phyloP scores from a whole-genome alignment of 306 rosid species.

The Quercus mongolica region DNA sequence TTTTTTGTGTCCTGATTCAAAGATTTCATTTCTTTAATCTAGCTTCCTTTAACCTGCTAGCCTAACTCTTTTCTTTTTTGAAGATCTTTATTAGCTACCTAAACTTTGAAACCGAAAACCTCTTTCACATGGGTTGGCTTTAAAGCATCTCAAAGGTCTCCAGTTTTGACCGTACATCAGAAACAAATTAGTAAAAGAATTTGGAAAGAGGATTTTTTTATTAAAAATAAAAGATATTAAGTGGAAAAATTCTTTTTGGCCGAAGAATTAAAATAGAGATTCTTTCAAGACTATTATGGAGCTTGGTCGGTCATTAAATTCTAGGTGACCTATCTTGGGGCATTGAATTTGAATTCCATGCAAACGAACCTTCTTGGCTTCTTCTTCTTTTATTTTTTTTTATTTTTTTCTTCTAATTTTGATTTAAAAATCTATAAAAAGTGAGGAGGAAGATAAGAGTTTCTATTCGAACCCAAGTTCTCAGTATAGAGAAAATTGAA shows the following conservation, averaged over 20 bases:
- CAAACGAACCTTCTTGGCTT: too few species aligned
- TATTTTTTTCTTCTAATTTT: too few species aligned
- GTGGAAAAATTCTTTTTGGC: too few species aligned
- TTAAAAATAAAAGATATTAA: not conserved
- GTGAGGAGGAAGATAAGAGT: too few species aligned
- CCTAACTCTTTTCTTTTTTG: conserved; percentile 51
- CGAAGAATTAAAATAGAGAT: too few species aligned
- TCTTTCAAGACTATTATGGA: not conserved
- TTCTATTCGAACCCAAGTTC: too few species aligned
- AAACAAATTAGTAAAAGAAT: conserved; percentile 6
- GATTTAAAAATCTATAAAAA: too few species aligned
- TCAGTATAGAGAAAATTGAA: too few species aligned
- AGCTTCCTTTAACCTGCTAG: conserved; percentile 12
- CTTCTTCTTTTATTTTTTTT: too few species aligned
- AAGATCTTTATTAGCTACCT: conserved; percentile 24
- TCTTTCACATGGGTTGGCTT: conserved; percentile 30
- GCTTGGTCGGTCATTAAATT: not conserved
- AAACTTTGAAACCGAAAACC: conserved; percentile 15
- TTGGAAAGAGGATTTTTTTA: conserved; percentile 9
- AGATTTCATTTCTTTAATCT: not conserved
- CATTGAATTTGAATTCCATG: too few species aligned
- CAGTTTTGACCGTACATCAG: conserved; percentile 32
- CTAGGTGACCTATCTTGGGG: not conserved
- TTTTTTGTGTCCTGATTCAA: conserved; percentile 38
- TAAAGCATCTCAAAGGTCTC: conserved; percentile 34